Percentiles rank a stretch among this genome's conserved stretches.
Conservation (phyloP, 306 rosid genomes). For the Heteromeles arbutifolia region DNA sequence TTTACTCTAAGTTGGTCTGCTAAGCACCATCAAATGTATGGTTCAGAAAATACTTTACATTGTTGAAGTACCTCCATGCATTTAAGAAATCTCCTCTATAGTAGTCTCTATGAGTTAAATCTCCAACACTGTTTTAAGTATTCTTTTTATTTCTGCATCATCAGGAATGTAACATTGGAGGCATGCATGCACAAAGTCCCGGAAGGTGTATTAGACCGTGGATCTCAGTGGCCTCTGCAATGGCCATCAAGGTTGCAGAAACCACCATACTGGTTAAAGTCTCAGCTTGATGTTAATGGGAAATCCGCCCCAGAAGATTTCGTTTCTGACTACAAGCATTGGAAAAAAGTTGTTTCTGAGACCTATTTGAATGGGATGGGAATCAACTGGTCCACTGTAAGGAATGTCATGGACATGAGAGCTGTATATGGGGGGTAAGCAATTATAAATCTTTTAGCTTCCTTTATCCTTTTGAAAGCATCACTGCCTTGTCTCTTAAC, state of each 20-base stretch:
- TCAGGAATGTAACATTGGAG: conserved; percentile 66
- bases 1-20: neutral
- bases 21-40: neutral
- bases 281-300: conserved; percentile 52
- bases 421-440: conserved; percentile 87
- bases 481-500: neutral
- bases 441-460: conserved; percentile 9
- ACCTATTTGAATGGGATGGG: conserved; percentile 71
- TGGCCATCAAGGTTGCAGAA: conserved; percentile 80
- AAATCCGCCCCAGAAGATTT: conserved; percentile 55
- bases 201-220: conserved; percentile 43
- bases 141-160: conserved; percentile 12
- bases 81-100: neutral
- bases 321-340: conserved; percentile 55
- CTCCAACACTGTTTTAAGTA: neutral
- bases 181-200: conserved; percentile 73
- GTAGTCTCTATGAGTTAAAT: neutral
- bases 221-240: conserved; percentile 60
- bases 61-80: neutral
- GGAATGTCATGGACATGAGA: conserved; percentile 90
- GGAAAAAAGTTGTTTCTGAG: conserved; percentile 58
- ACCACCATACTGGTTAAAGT: conserved; percentile 73
- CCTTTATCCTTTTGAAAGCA: neutral
- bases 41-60: neutral
- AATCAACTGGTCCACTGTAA: conserved; percentile 60